These are phyloP conservation scores for Anthoceros angustus DNA, from an alignment of 225 moss, liverwort and hornwort species.

Conservation along the genomic window DNA sequence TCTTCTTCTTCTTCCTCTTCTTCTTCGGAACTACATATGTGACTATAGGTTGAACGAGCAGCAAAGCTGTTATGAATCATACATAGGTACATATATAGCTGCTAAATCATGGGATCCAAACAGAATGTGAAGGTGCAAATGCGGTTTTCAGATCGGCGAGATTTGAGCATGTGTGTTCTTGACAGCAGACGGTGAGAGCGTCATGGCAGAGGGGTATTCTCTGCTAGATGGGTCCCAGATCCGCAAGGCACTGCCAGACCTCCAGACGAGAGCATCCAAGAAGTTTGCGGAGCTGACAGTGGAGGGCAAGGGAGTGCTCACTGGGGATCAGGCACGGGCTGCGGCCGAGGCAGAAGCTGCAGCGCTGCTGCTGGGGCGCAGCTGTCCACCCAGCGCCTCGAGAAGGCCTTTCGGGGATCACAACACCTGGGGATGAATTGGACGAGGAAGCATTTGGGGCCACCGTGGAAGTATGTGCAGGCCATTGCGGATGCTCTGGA, in stretches of 20 bases:
- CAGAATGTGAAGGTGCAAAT: no score
- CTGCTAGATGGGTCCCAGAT: constrained; percentile 48
- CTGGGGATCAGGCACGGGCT: constrained; percentile 31
- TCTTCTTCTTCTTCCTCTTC: no score
- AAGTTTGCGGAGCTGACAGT: constrained; percentile 25
- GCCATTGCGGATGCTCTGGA: constrained; percentile 46
- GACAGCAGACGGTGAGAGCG: no score
- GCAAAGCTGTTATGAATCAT: no score
- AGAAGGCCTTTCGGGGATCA: constrained; percentile 14
- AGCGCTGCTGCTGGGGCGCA: constrained; percentile 36
- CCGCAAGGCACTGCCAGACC: constrained; percentile 25
- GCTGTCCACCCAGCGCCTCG: constrained; percentile 26
- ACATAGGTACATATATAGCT: no score
- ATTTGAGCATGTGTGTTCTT: no score
- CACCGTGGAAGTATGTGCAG: constrained; percentile 24
- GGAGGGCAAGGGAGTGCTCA: constrained; percentile 43
- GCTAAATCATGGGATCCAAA: no score
- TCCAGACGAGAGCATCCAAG: constrained; percentile 16
- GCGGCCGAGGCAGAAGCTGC: constrained; percentile 58
- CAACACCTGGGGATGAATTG: constrained; percentile 18
- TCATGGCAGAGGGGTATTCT: background rate
- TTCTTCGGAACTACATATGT: no score
- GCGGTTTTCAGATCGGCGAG: no score
- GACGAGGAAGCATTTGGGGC: constrained; percentile 25
- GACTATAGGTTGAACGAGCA: no score